Conservation (phyloP, 2,329 filamentous ascomycete species). For the Cordyceps javanica region DNA sequence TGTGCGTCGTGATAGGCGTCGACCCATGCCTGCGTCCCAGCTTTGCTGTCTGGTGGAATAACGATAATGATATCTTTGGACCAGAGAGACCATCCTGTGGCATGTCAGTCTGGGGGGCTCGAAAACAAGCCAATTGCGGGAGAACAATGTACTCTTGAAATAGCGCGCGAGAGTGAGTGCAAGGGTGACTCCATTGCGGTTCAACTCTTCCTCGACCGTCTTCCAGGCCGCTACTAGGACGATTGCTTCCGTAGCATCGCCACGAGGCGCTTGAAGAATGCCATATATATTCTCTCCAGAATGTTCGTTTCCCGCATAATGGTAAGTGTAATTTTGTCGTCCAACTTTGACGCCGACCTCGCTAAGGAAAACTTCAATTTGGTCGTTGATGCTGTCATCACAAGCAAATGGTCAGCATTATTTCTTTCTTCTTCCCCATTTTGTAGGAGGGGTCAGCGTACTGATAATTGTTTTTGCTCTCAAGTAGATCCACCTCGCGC, state of each 20-base stretch:
- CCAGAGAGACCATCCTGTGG: slow-evolving; percentile 84
- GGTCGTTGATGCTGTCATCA: slow-evolving; percentile 53
- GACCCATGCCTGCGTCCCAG: slow-evolving; percentile 92
- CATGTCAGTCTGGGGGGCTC: neutral
- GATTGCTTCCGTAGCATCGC: slow-evolving; percentile 94
- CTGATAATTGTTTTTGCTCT: slow-evolving; percentile 46
- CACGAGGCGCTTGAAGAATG: slow-evolving; percentile 84
- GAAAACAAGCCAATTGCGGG: neutral
- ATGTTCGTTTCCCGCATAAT: slow-evolving; percentile 66
- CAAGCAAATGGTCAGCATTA: neutral
- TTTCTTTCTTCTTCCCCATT: neutral
- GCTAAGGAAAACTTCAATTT: slow-evolving; percentile 67
- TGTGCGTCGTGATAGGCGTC: slow-evolving; percentile 95
- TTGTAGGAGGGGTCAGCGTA: slow-evolving; percentile 24
- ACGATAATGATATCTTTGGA: slow-evolving; percentile 97
- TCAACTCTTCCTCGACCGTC: slow-evolving; percentile 71
- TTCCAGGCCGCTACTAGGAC: slow-evolving; percentile 86
- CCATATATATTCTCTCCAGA: slow-evolving; percentile 88
- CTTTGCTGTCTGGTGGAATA: slow-evolving; percentile 79
- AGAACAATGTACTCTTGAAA: slow-evolving; percentile 63
- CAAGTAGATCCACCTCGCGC: slow-evolving; percentile 67
- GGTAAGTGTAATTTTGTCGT: slow-evolving; percentile 81
- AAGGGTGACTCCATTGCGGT: slow-evolving; percentile 81
- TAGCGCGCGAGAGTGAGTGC: slow-evolving; percentile 84
- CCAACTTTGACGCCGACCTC: slow-evolving; percentile 81